Percentiles rank a stretch among this genome's conserved stretches.
Conservation (phyloP, 176 grass and related monocot genomes). For the Luzula sylvatica region DNA sequence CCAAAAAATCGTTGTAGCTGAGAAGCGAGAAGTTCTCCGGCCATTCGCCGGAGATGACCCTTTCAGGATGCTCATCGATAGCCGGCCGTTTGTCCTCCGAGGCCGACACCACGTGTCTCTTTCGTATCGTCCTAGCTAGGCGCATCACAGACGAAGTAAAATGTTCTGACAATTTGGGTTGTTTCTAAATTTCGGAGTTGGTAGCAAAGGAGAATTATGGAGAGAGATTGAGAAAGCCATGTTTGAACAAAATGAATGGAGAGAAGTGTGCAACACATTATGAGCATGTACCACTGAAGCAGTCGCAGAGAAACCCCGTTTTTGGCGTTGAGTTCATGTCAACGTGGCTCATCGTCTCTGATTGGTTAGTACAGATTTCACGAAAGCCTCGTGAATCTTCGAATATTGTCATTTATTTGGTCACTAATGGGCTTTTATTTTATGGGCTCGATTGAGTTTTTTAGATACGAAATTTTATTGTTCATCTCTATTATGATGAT, state of each 20-base stretch:
- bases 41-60: conserved; percentile 70
- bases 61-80: conserved; percentile 65
- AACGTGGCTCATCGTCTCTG: too few species aligned
- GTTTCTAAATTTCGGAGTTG: background rate
- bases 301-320: too few species aligned
- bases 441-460: too few species aligned
- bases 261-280: too few species aligned
- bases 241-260: background rate
- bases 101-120: conserved; percentile 4
- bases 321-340: too few species aligned
- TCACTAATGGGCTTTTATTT: too few species aligned
- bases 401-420: too few species aligned
- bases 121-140: background rate
- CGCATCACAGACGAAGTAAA: background rate
- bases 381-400: too few species aligned
- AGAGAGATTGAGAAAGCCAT: conserved; percentile 16
- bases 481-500: too few species aligned
- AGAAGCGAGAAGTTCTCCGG: conserved; percentile 52
- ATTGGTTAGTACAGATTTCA: too few species aligned
- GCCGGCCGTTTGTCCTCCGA: conserved; percentile 36
- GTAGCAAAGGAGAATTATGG: background rate
- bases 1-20: conserved; percentile 50
- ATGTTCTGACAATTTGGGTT: background rate
- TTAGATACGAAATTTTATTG: too few species aligned
- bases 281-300: too few species aligned